These are phyloP conservation scores for Psilocybe tampanensis DNA, from an alignment of 768 basidiomycete genomes.

Conservation along the genomic window DNA sequence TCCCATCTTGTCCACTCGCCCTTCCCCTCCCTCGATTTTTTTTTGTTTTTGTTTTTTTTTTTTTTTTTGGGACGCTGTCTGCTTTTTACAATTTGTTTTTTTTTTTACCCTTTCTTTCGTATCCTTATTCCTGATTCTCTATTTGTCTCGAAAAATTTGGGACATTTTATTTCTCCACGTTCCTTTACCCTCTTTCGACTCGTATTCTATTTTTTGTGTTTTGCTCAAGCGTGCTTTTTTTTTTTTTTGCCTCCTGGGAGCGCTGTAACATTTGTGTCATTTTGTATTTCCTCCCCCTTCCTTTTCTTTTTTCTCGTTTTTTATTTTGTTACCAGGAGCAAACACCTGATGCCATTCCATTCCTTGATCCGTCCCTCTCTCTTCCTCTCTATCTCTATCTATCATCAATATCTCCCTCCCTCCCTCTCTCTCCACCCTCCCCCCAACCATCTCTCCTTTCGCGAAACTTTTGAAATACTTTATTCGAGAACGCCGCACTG, in stretches of 20 bases:
- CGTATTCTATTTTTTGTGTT: conserved; percentile 1
- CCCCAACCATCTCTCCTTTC: neutral
- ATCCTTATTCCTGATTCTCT: conserved; percentile 21
- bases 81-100: too few relatives aligned
- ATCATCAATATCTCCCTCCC: too few relatives aligned
- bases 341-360: neutral
- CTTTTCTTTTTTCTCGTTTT: neutral
- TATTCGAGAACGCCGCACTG: too few relatives aligned
- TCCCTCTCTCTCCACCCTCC: neutral
- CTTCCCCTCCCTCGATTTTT: neutral
- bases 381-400: neutral
- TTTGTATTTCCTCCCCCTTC: neutral
- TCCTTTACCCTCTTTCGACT: neutral
- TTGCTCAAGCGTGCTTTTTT: neutral
- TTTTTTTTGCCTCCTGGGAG: neutral
- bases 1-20: conserved; percentile 6
- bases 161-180: neutral
- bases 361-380: neutral
- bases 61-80: conserved; percentile 3
- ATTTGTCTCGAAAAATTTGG: neutral
- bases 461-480: too few relatives aligned
- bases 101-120: conserved; percentile 5
- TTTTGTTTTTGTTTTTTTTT: conserved; percentile 9
- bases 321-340: neutral
- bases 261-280: neutral